Conservation (phyloP, 2,329 filamentous ascomycete species). For the Trichoderma guizhouense region DNA sequence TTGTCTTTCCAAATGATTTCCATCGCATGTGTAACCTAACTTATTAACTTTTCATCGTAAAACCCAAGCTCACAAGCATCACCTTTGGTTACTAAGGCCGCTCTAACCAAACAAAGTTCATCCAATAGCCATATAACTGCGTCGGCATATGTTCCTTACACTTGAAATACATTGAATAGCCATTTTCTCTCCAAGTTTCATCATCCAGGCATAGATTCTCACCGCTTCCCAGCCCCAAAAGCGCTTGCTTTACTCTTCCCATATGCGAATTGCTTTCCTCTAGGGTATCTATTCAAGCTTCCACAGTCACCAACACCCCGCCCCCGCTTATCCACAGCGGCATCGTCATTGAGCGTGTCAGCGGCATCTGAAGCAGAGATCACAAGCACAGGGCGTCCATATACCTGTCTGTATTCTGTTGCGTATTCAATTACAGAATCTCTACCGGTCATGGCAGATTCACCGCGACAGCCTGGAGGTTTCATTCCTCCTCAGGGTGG, state of each 20-base stretch:
- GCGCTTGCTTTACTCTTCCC: not conserved
- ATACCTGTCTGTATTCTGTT: not conserved
- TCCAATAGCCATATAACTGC: not conserved
- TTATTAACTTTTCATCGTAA: not conserved
- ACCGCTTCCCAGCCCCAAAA: not conserved
- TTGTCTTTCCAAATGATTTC: not conserved
- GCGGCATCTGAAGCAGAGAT: not conserved
- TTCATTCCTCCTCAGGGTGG: conserved; percentile 45
- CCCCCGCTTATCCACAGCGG: not conserved
- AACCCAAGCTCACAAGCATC: not conserved
- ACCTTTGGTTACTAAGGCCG: not conserved
- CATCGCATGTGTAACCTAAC: not conserved
- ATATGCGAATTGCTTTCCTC: not conserved
- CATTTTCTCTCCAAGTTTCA: not conserved
- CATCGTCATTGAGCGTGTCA: not conserved
- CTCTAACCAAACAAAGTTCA: not conserved
- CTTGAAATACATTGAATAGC: not conserved
- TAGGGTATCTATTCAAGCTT: not conserved
- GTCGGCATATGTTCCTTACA: not conserved
- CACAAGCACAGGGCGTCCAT: not conserved
- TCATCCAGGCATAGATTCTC: not conserved
- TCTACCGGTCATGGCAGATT: not conserved
- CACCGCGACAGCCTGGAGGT: conserved; percentile 41
- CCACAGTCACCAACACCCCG: not conserved
- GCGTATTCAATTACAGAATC: not conserved